Evolutionary conservation across 345 rosid species (phyloP), one percentile per base, ranked within the genome.

Genomic region (Lumnitzera racemosa): DNA sequence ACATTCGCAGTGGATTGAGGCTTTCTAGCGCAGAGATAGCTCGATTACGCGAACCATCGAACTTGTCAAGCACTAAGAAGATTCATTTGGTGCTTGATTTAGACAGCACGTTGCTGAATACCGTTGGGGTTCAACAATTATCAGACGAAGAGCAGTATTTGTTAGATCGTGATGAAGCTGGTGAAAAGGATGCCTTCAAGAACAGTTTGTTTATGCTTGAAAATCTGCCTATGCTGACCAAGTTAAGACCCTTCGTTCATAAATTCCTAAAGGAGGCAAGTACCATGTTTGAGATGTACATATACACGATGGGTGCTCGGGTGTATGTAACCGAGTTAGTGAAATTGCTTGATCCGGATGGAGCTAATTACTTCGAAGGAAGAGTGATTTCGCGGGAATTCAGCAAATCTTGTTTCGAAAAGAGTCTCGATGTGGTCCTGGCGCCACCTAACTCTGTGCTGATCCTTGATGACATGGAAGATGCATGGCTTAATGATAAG

Each of bases 11-110:
- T 23, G 68, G 67, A 7, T 63, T 74, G 48, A 55, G 65, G 58
- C 53, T 74, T 14, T 49, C 51, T 55, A 13, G 4, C 1, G 49
- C 15, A 10, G 71, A 65, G 41, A 52, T 56, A 56, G 47, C 47
- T 12, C 46, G 65, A 14, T 20, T 57, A 20, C 53, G 68, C 51
- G n/a, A 14, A 11, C 24, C 62, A 2, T 17, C 24, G 20, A 52
- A 17, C 13, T 12, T 65, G n/a, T 27, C 59, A 23, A 23, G 36
- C 17, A 2, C 48, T 5, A 61, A 52, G 13, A 66, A 63, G 52
- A 61, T 74, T 31, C 15, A 53, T 43, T 47, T 66, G 56, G 72
- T 74, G 48, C 72, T 74, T 51, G 78, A 74, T 63, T 55, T 66
- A 31, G 74, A 70, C 41, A 49, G 62, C 47, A 74, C 72, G 4